Base-by-base conservation (phyloP, 108 stramenopile species). In the Craspedostauros australis region DNA sequence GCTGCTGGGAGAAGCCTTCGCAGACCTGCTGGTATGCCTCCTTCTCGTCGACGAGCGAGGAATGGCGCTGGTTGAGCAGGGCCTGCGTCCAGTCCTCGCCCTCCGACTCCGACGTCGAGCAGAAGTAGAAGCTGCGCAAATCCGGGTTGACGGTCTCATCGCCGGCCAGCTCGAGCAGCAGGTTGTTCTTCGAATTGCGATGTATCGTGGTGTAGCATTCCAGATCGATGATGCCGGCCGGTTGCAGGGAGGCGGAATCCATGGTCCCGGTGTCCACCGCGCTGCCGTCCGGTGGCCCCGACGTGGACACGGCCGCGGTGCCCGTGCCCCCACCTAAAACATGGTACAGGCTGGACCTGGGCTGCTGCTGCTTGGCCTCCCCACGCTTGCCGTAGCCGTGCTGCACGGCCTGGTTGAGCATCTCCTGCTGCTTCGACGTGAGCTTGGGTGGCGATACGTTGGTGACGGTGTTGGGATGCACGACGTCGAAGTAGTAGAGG, bases 401-500 rank as follows among this genome's bases (percentile, higher is more conserved):
- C 27, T 60, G 58, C 16, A 89, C 83, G 2, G 84, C 84, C 31
- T 59, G 32, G 58, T 89, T 89, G 50, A 85, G 60, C 23, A 65
- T 54, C 33, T 86, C 83, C 60, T 89, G 88, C 46, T 69, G 66
- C 31, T 83, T 79, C 33, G 81, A 37, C 28, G 76, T 75, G 21
- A 69, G 61, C 34, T 54, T 64, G 11, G 54, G 47, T 8, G 63
- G 61, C 26, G 44, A 33, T 12, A 60, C 50, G 31, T 58, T 54
- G 12, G 57, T 50, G 39, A 44, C 30, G 3, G 57, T 60, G n/a
- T n/a, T n/a, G 14, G 78, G 64, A 53, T 82, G 77, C n/a, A n/a
- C n/a, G 18, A 75, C 82, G 60, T 97, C 96, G 66, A 95, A 97
- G 68, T 97, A 97, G 44, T 95, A 97, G 25, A 97, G 62, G 39